These are phyloP conservation scores for Fusarium nurragi DNA, from an alignment of 2,329 filamentous ascomycete genomes.

Conservation along the genomic window DNA sequence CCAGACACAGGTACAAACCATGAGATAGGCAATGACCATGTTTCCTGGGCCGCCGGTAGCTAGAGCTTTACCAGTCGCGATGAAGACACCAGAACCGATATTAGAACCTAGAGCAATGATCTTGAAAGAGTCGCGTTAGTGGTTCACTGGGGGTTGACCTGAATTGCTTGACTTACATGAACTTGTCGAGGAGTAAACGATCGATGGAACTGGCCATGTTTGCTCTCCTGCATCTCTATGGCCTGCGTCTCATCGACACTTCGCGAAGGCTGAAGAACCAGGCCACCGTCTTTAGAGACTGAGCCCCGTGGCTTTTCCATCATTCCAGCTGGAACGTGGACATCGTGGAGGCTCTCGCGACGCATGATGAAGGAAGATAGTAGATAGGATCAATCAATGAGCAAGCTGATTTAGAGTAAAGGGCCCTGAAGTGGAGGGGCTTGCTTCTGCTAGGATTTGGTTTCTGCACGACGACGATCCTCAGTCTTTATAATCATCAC, in stretches of 20 bases:
- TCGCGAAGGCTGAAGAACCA: neutral
- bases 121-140: neutral
- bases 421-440: neutral
- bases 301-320: slow-evolving; percentile 17
- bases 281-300: slow-evolving; percentile 16
- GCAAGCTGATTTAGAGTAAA: neutral
- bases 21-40: slow-evolving; percentile 30
- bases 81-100: slow-evolving; percentile 34
- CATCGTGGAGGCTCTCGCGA: slow-evolving; percentile 16
- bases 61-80: slow-evolving; percentile 28
- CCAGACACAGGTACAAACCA: slow-evolving; percentile 34
- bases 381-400: neutral
- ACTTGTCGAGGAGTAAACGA: slow-evolving; percentile 35
- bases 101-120: slow-evolving; percentile 34
- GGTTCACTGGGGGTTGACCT: neutral
- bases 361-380: slow-evolving; percentile 6
- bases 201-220: slow-evolving; percentile 34
- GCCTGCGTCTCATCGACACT: slow-evolving; percentile 17
- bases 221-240: slow-evolving; percentile 15
- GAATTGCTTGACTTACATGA: slow-evolving; percentile 14
- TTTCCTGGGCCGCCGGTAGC: slow-evolving; percentile 31
- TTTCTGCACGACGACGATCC: neutral
- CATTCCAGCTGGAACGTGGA: slow-evolving; percentile 2
- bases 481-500: slow-evolving; percentile 7
- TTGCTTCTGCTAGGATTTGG: neutral